phyloP scores from a whole-genome alignment of 108 stramenopile genomes.

The Cyclotella atomus region DNA sequence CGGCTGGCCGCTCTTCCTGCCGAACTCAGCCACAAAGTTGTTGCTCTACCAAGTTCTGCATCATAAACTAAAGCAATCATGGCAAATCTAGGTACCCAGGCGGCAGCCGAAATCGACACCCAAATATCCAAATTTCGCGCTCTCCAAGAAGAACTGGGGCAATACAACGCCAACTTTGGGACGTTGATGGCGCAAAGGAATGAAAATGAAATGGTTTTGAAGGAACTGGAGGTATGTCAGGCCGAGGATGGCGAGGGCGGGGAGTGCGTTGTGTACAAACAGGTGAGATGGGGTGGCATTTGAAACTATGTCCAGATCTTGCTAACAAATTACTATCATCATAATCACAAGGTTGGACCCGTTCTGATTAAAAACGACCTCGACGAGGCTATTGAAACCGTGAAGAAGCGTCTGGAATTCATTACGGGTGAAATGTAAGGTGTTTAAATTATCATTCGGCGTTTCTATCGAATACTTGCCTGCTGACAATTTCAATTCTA shows the following conservation, averaged over 20 bases:
- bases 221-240: constrained; percentile 54
- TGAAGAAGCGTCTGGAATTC: constrained; percentile 87
- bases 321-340: background rate
- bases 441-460: too few relatives aligned
- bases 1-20: too few relatives aligned
- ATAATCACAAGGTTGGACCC: constrained; percentile 61
- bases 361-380: constrained; percentile 88
- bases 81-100: constrained; percentile 59
- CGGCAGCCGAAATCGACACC: constrained; percentile 82
- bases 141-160: constrained; percentile 74
- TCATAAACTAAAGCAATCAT: too few relatives aligned
- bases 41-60: too few relatives aligned
- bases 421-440: constrained; percentile 76
- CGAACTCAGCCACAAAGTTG: too few relatives aligned
- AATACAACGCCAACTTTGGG: constrained; percentile 62
- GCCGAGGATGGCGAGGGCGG: constrained; percentile 38
- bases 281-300: constrained; percentile 37
- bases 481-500: background rate
- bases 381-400: constrained; percentile 89
- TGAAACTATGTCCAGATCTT: background rate
- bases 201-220: constrained; percentile 91
- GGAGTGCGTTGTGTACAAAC: constrained; percentile 77
- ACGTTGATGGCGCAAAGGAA: constrained; percentile 78
- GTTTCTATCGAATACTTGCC: background rate
- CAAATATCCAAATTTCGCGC: constrained; percentile 74